A percentile compares a stretch with the other conserved stretches of the same genome.
Evolutionary conservation across 2,329 filamentous ascomycete species (phyloP).

Genomic region (Alternaria postmessia): DNA sequence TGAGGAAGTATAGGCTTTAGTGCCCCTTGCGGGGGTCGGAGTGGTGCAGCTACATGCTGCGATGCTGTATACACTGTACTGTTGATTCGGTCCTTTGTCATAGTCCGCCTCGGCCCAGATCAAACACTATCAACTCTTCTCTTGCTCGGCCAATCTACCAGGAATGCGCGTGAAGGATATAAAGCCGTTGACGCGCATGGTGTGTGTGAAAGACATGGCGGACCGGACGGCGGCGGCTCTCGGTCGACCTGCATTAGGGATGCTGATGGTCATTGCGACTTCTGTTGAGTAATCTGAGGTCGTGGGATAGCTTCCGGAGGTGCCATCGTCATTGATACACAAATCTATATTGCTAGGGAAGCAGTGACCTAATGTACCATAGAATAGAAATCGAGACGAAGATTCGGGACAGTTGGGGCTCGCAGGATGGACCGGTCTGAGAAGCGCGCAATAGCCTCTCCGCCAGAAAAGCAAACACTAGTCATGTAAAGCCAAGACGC

Average conservation of each 20-base stretch:
- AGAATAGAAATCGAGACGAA: not conserved
- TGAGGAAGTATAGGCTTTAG: not conserved
- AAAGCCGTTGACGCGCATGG: not conserved
- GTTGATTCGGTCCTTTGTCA: not conserved
- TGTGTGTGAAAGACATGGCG: not conserved
- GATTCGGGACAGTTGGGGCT: not conserved
- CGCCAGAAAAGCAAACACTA: slow-evolving; percentile 6
- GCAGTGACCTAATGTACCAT: slow-evolving; percentile 4
- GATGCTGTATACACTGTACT: not conserved
- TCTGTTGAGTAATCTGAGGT: not conserved
- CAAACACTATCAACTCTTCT: not conserved
- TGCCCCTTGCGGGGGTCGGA: not conserved
- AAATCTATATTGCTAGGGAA: not conserved
- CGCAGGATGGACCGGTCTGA: too few relatives aligned
- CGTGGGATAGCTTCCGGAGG: not conserved
- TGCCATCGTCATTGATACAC: not conserved
- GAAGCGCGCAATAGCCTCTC: not conserved
- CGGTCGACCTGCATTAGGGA: not conserved
- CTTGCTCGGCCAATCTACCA: not conserved
- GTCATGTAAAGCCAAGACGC: not conserved
- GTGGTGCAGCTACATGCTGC: not conserved
- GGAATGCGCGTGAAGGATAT: not conserved
- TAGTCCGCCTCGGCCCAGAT: not conserved
- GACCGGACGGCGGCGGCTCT: not conserved
- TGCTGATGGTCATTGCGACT: not conserved